phyloP scores from a whole-genome alignment of 257 asterid species.

The Penstemon barbatus region DNA sequence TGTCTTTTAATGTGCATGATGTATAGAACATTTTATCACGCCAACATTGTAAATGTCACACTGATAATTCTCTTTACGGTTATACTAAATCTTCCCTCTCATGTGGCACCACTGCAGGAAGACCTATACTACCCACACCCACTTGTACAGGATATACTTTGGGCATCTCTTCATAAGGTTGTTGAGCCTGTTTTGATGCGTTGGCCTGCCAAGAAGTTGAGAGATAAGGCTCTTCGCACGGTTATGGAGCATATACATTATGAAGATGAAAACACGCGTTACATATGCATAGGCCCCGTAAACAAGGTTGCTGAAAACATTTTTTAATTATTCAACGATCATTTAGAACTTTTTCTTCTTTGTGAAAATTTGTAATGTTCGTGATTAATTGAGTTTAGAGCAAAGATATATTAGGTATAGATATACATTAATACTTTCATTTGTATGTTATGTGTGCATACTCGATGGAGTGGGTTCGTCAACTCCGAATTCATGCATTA shows the following conservation, averaged over 20 bases:
- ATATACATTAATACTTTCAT: constrained; percentile 1
- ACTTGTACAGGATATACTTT: constrained; percentile 78
- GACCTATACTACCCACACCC: constrained; percentile 98
- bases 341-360: neutral
- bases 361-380: constrained; percentile 1
- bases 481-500: constrained; percentile 3
- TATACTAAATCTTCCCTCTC: constrained; percentile 19
- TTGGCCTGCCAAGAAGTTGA: constrained; percentile 92
- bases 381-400: constrained; percentile 13
- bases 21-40: neutral
- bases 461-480: constrained; percentile 7
- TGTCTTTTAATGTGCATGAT: neutral
- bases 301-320: constrained; percentile 65
- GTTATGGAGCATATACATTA: constrained; percentile 94
- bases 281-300: constrained; percentile 91
- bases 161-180: constrained; percentile 83
- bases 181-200: constrained; percentile 82
- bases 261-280: constrained; percentile 97
- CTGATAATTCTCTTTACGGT: constrained; percentile 5
- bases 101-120: constrained; percentile 61
- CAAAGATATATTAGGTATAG: constrained; percentile 12
- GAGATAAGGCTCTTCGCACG: constrained; percentile 71
- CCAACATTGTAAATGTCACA: neutral
- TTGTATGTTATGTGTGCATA: neutral
- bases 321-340: neutral